Conservation (phyloP, 108 stramenopile species). For the Cyclotella choctawhatcheeana region DNA sequence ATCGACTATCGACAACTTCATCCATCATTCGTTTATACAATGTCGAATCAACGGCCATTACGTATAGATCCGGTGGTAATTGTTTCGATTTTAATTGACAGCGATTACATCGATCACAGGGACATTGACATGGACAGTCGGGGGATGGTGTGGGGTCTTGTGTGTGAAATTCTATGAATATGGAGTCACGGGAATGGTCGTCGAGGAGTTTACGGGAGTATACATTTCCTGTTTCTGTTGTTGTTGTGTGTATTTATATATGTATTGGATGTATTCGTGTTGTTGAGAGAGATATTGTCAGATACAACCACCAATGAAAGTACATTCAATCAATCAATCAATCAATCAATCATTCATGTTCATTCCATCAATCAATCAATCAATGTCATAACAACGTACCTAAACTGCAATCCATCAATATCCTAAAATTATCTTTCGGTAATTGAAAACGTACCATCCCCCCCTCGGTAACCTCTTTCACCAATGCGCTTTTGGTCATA, state of each 20-base stretch:
- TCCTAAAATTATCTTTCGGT: constrained; percentile 63
- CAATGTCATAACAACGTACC: not conserved
- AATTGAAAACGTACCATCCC: constrained; percentile 68
- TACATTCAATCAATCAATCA: not conserved
- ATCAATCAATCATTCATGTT: not conserved
- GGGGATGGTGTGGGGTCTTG: constrained; percentile 20
- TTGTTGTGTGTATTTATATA: not conserved
- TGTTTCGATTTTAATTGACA: constrained; percentile 28
- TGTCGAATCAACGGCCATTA: constrained; percentile 64
- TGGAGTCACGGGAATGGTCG: constrained; percentile 27
- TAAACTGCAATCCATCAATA: constrained; percentile 59
- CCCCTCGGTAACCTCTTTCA: constrained; percentile 58
- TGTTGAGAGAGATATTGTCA: not conserved
- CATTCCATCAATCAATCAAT: not conserved
- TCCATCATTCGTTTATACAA: constrained; percentile 72
- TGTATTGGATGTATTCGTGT: not conserved
- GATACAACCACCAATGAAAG: not conserved
- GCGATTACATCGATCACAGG: constrained; percentile 26
- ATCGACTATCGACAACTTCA: constrained; percentile 64
- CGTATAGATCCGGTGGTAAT: constrained; percentile 60
- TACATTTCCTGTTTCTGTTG: constrained; percentile 36
- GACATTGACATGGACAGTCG: constrained; percentile 15
- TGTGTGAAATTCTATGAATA: constrained; percentile 52
- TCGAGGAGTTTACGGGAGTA: constrained; percentile 53
- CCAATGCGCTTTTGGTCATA: constrained; percentile 67